phyloP scores from a whole-genome alignment of 495 filamentous ascomycete species.

The Hypoxylon perforatum region DNA sequence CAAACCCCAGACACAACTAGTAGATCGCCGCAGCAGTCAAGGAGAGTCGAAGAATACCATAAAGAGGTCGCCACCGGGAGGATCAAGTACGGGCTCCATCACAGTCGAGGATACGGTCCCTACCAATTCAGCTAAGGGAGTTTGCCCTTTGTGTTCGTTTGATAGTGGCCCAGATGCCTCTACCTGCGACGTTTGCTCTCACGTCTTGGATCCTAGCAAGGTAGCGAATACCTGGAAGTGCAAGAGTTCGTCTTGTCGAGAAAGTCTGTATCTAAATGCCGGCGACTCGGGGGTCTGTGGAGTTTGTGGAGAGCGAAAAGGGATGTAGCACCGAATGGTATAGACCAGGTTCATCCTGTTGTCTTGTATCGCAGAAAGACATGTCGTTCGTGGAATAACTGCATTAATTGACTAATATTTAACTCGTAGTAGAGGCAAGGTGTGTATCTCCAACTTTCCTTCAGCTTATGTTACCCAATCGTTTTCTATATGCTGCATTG shows the following conservation, averaged over 20 bases:
- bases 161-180: slow-evolving; percentile 60
- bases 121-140: slow-evolving; percentile 9
- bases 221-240: slow-evolving; percentile 70
- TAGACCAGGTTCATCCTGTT: not conserved
- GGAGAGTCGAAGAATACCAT: slow-evolving; percentile 6
- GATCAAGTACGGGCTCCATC: slow-evolving; percentile 2
- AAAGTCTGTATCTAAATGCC: slow-evolving; percentile 69
- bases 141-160: slow-evolving; percentile 73
- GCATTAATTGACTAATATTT: not conserved
- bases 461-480: slow-evolving; percentile 21
- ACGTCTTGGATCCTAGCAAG: slow-evolving; percentile 67
- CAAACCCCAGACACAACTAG: slow-evolving; percentile 5
- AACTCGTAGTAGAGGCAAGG: not conserved
- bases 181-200: slow-evolving; percentile 71
- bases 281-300: slow-evolving; percentile 74
- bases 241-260: slow-evolving; percentile 61
- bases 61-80: slow-evolving; percentile 3
- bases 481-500: not conserved
- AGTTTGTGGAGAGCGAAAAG: slow-evolving; percentile 66
- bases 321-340: slow-evolving; percentile 2
- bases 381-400: not conserved
- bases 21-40: not conserved
- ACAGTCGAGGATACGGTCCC: slow-evolving; percentile 21
- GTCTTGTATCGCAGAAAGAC: not conserved
- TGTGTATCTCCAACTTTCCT: slow-evolving; percentile 7